Conservation (phyloP, 345 rosid species). For the Linum usitatissimum region DNA sequence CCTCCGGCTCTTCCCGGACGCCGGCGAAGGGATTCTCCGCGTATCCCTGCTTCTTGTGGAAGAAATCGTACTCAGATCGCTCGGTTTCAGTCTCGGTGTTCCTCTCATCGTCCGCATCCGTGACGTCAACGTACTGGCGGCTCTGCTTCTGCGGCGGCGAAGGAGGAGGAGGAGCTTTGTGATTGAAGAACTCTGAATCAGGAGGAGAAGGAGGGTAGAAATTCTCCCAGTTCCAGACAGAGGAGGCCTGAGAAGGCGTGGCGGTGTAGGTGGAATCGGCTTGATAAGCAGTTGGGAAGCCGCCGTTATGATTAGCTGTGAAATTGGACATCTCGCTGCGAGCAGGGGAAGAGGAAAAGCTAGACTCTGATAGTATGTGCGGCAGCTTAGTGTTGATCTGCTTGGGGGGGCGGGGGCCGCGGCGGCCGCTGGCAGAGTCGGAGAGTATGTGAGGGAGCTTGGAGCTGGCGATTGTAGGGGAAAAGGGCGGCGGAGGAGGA, state of each 20-base stretch:
- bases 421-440: constrained; percentile 22
- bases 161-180: constrained; percentile 21
- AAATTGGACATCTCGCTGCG: constrained; percentile 41
- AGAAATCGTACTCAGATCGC: constrained; percentile 61
- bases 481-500: constrained; percentile 25
- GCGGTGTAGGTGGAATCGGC: constrained; percentile 50
- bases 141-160: background rate
- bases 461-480: constrained; percentile 34
- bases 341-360: constrained; percentile 55
- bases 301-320: constrained; percentile 20
- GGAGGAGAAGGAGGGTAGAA: constrained; percentile 95
- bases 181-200: constrained; percentile 65
- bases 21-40: background rate
- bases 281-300: constrained; percentile 60
- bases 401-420: constrained; percentile 28
- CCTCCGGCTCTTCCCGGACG: constrained; percentile 47
- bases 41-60: constrained; percentile 17
- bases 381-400: constrained; percentile 37
- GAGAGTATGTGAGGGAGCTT: constrained; percentile 46
- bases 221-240: constrained; percentile 97
- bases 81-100: constrained; percentile 31
- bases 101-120: constrained; percentile 13
- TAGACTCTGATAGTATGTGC: constrained; percentile 83
- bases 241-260: constrained; percentile 84
- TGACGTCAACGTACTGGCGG: constrained; percentile 18